Evolutionary conservation across 148 eudicot genomes (phyloP).

Genomic region (Camellia japonica): DNA sequence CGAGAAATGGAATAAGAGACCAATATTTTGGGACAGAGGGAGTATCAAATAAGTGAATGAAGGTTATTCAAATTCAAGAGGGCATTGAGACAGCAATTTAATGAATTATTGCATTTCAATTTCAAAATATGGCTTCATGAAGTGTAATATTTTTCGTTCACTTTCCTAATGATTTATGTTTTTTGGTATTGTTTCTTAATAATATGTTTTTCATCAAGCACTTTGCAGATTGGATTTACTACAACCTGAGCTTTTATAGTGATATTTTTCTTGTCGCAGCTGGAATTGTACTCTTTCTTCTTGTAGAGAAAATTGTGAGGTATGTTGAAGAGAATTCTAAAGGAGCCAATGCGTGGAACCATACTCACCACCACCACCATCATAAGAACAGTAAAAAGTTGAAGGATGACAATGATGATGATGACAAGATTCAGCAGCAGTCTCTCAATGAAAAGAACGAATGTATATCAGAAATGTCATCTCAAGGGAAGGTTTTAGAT

Average conservation of each 20-base stretch:
- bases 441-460: too few relatives aligned
- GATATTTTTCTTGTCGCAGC: conserved; percentile 48
- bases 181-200: neutral
- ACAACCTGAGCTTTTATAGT: conserved; percentile 14
- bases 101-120: neutral
- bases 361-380: conserved; percentile 50
- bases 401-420: too few relatives aligned
- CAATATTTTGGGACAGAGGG: too few relatives aligned
- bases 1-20: too few relatives aligned
- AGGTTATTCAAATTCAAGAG: neutral
- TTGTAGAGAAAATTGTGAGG: conserved; percentile 83
- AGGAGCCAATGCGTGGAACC: conserved; percentile 48
- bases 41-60: too few relatives aligned
- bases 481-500: too few relatives aligned
- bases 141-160: neutral
- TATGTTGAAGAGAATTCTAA: conserved; percentile 75
- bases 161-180: neutral
- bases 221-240: neutral
- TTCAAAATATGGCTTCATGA: too few relatives aligned
- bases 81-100: neutral
- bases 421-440: too few relatives aligned
- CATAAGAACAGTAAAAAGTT: too few relatives aligned
- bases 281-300: conserved; percentile 88
- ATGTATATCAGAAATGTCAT: too few relatives aligned
- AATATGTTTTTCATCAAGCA: neutral